Evolutionary conservation across 768 basidiomycete genomes (phyloP).

Genomic region (Tricholoma sp.): DNA sequence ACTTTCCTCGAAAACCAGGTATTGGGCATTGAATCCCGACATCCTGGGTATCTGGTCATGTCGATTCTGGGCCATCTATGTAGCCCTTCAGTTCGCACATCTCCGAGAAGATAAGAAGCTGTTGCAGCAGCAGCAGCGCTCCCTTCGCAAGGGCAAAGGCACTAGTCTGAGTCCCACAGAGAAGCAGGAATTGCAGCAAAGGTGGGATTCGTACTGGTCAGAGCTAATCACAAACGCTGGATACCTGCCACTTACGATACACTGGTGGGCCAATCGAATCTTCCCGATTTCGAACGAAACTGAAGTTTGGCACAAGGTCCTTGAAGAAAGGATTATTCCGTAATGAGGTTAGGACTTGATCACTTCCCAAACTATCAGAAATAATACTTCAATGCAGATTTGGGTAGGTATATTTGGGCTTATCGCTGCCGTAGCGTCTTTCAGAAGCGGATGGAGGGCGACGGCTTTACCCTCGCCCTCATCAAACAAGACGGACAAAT

Average conservation of each 20-base stretch:
- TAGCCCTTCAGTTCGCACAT: slow-evolving; percentile 72
- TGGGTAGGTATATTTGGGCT: slow-evolving; percentile 40
- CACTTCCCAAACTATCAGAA: not conserved
- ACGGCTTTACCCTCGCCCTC: slow-evolving; percentile 38
- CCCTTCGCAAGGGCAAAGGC: slow-evolving; percentile 54
- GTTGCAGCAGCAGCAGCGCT: slow-evolving; percentile 48
- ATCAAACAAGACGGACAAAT: slow-evolving; percentile 17
- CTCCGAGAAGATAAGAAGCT: slow-evolving; percentile 63
- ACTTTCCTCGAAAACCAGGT: slow-evolving; percentile 35
- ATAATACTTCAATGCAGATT: slow-evolving; percentile 19
- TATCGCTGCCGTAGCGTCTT: slow-evolving; percentile 53
- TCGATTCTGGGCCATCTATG: slow-evolving; percentile 79
- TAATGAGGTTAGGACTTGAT: slow-evolving; percentile 46
- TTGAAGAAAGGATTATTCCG: slow-evolving; percentile 60
- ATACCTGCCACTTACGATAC: slow-evolving; percentile 78
- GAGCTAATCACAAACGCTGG: slow-evolving; percentile 69
- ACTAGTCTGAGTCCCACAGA: slow-evolving; percentile 42
- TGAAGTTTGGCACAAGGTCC: slow-evolving; percentile 45
- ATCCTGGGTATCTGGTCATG: slow-evolving; percentile 64
- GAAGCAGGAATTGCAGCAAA: slow-evolving; percentile 47
- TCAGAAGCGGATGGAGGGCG: slow-evolving; percentile 69
- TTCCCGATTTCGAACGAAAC: not conserved
- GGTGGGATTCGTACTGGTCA: slow-evolving; percentile 67
- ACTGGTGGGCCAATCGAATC: slow-evolving; percentile 56
- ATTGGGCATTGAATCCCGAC: slow-evolving; percentile 39